Evolutionary conservation across 2,329 filamentous ascomycete genomes (phyloP).

Genomic region (Trichoderma breve): DNA sequence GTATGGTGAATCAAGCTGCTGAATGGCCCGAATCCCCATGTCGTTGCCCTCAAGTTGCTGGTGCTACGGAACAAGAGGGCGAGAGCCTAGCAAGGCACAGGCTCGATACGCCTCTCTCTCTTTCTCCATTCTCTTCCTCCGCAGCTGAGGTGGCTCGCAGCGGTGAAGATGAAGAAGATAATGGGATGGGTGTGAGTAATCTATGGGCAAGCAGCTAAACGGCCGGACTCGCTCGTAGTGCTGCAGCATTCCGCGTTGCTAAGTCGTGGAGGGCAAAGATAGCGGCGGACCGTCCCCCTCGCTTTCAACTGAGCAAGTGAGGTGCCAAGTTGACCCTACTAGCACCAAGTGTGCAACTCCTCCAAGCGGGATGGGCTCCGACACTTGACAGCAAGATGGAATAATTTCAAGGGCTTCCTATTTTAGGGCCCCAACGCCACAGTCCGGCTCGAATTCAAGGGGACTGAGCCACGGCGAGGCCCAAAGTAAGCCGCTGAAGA

Average conservation of each 20-base stretch:
- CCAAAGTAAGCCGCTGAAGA: not conserved
- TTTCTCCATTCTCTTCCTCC: not conserved
- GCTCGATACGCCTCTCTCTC: not conserved
- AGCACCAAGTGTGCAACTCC: not conserved
- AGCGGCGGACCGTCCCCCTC: slow-evolving; percentile 1
- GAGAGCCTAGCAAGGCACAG: not conserved
- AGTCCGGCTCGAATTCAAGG: not conserved
- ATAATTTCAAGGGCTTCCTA: not conserved
- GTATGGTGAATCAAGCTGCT: not conserved
- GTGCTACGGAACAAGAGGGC: not conserved
- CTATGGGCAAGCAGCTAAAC: not conserved
- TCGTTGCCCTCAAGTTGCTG: not conserved
- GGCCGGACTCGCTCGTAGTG: slow-evolving; percentile 3
- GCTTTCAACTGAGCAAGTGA: not conserved
- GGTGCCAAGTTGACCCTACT: not conserved
- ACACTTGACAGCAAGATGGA: not conserved
- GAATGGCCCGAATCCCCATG: not conserved
- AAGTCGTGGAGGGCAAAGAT: slow-evolving; percentile 7
- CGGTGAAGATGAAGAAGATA: slow-evolving; percentile 2
- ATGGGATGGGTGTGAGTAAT: not conserved
- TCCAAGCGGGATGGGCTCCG: not conserved
- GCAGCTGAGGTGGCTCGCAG: not conserved
- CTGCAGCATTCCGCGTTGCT: slow-evolving; percentile 15
- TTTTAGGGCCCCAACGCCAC: not conserved
- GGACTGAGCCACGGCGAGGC: not conserved